These are phyloP conservation scores for Tylopilus felleus DNA, from an alignment of 768 basidiomycete genomes.

Conservation along the genomic window DNA sequence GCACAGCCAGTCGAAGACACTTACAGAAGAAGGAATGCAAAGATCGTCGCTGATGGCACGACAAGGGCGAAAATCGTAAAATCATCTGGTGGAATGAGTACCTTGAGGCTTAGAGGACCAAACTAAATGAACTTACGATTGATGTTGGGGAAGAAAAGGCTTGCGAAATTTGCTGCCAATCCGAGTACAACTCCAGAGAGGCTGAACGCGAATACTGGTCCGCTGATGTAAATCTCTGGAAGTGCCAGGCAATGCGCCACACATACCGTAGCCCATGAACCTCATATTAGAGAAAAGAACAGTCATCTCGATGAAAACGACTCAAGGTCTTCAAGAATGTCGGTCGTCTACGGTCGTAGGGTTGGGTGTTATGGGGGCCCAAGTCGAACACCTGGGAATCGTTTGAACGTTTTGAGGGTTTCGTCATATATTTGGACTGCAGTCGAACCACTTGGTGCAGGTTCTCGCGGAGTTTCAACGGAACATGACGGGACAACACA, in stretches of 20 bases:
- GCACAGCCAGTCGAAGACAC: slow-evolving; percentile 11
- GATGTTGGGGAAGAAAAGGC: slow-evolving; percentile 59
- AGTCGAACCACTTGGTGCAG: slow-evolving; percentile 1
- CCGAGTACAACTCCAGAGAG: slow-evolving; percentile 58
- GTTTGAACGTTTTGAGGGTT: slow-evolving; percentile 2
- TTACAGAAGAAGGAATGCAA: slow-evolving; percentile 58
- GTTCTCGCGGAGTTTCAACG: slow-evolving; percentile 15
- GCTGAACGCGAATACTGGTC: slow-evolving; percentile 37
- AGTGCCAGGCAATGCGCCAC: neutral
- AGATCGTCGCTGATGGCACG: slow-evolving; percentile 62
- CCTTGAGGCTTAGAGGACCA: neutral
- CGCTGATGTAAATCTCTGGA: slow-evolving; percentile 22
- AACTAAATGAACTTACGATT: slow-evolving; percentile 46
- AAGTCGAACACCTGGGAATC: slow-evolving; percentile 16
- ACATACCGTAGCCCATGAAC: slow-evolving; percentile 49
- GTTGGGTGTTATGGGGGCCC: slow-evolving; percentile 3
- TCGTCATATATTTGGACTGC: slow-evolving; percentile 17
- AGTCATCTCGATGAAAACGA: slow-evolving; percentile 43
- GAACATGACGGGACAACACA: neutral
- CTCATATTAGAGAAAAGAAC: slow-evolving; percentile 58
- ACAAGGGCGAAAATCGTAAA: slow-evolving; percentile 70
- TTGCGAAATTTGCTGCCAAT: slow-evolving; percentile 63
- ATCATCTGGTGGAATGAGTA: slow-evolving; percentile 44
- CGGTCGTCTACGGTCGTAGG: slow-evolving; percentile 7
- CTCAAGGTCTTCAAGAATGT: slow-evolving; percentile 3